phyloP scores from a whole-genome alignment of 371 early-diverging fungal genomes.

The Lichtheimia ornata region DNA sequence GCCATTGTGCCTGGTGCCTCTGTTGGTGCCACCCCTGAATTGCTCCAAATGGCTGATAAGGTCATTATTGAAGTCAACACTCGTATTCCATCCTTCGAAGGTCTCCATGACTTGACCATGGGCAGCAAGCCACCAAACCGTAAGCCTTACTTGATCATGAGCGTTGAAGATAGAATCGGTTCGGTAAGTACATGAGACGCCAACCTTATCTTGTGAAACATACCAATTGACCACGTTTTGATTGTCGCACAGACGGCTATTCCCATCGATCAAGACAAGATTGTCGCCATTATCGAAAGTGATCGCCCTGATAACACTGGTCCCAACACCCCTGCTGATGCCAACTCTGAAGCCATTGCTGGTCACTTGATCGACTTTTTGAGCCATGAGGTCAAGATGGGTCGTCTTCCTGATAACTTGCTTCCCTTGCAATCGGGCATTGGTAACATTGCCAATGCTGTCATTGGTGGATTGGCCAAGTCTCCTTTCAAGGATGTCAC shows the following conservation, averaged over 20 bases:
- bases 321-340: conserved; percentile 45
- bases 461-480: conserved; percentile 55
- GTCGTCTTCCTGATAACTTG: conserved; percentile 47
- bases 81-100: conserved; percentile 54
- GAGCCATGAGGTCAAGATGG: conserved; percentile 52
- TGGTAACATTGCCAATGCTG: conserved; percentile 60
- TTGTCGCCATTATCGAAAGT: conserved; percentile 51
- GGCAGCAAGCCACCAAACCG: conserved; percentile 47
- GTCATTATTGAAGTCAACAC: conserved; percentile 60
- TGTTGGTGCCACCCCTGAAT: conserved; percentile 57
- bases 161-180: conserved; percentile 54
- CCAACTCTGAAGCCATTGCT: conserved; percentile 47
- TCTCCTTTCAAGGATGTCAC: conserved; percentile 51
- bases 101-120: conserved; percentile 51
- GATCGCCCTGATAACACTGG: conserved; percentile 52
- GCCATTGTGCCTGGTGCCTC: conserved; percentile 57
- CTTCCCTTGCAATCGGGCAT: conserved; percentile 57
- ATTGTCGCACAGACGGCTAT: conserved; percentile 36
- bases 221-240: not conserved
- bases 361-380: conserved; percentile 54
- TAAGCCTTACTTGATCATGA: conserved; percentile 51
- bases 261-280: conserved; percentile 51
- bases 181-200: conserved; percentile 25
- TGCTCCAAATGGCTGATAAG: conserved; percentile 55
- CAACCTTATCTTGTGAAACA: not conserved